phyloP scores from a whole-genome alignment of 495 filamentous ascomycete species.

The Annulohypoxylon moriforme region DNA sequence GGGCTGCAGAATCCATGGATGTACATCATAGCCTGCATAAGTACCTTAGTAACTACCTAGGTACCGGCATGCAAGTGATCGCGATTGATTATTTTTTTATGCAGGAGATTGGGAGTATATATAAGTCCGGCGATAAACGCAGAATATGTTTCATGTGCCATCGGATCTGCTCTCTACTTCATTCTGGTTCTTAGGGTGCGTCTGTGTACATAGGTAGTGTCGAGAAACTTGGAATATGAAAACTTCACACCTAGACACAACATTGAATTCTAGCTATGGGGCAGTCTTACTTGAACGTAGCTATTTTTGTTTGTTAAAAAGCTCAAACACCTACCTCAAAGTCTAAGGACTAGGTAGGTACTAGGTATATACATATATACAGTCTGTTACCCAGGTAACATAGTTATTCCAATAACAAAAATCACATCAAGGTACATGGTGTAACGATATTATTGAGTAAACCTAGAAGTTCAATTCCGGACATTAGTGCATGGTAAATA shows the following conservation, averaged over 20 bases:
- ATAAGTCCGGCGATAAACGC: background rate
- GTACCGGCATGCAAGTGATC: background rate
- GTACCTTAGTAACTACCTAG: slow-evolving; percentile 2
- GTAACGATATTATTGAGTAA: too few species aligned
- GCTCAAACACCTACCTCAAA: too few species aligned
- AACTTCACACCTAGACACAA: background rate
- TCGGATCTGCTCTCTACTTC: background rate
- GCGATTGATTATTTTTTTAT: background rate
- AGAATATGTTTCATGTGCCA: too few species aligned
- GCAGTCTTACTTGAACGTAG: background rate
- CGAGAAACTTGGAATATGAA: background rate
- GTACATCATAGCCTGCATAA: background rate
- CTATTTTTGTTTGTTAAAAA: too few species aligned
- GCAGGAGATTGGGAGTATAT: background rate
- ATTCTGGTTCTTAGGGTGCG: background rate
- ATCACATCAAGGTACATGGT: too few species aligned
- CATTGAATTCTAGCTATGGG: background rate
- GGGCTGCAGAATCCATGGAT: slow-evolving; percentile 1
- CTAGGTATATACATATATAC: too few species aligned
- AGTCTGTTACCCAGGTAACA: too few species aligned
- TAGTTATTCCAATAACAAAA: too few species aligned
- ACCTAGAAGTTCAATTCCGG: background rate
- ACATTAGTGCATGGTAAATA: slow-evolving; percentile 26
- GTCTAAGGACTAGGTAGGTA: too few species aligned
- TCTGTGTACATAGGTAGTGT: too few species aligned